phyloP scores from a whole-genome alignment of 805 yeast species.

The Suhomyces sp. region DNA sequence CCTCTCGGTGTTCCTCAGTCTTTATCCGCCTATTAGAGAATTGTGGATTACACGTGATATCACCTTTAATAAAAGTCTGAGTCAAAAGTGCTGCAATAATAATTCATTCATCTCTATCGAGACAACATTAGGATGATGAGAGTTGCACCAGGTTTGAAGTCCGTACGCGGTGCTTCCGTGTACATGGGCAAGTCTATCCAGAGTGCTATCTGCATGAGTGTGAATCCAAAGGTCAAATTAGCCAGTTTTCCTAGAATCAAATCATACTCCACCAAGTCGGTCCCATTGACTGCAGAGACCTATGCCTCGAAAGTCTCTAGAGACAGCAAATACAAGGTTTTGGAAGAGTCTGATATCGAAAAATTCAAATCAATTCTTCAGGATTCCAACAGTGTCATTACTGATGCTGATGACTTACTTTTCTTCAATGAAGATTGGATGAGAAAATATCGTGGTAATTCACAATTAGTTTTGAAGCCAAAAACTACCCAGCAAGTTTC shows the following conservation, averaged over 20 bases:
- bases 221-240: neutral
- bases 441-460: constrained; percentile 89
- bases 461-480: constrained; percentile 78
- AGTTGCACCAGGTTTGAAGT: neutral
- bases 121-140: neutral
- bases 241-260: neutral
- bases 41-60: neutral
- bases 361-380: constrained; percentile 61
- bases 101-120: neutral
- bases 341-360: constrained; percentile 55
- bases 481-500: constrained; percentile 75
- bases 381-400: constrained; percentile 45
- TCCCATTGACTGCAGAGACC: constrained; percentile 64
- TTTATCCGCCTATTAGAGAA: neutral
- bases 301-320: constrained; percentile 59
- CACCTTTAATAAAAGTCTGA: neutral
- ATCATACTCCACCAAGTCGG: constrained; percentile 28
- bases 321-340: constrained; percentile 46
- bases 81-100: neutral
- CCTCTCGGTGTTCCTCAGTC: neutral
- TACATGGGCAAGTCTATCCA: neutral
- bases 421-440: constrained; percentile 89
- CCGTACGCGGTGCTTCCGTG: neutral
- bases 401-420: constrained; percentile 60
- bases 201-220: neutral